Evolutionary conservation across 139 green algal genomes (phyloP).

Genomic region (Tetraselmis chui): DNA sequence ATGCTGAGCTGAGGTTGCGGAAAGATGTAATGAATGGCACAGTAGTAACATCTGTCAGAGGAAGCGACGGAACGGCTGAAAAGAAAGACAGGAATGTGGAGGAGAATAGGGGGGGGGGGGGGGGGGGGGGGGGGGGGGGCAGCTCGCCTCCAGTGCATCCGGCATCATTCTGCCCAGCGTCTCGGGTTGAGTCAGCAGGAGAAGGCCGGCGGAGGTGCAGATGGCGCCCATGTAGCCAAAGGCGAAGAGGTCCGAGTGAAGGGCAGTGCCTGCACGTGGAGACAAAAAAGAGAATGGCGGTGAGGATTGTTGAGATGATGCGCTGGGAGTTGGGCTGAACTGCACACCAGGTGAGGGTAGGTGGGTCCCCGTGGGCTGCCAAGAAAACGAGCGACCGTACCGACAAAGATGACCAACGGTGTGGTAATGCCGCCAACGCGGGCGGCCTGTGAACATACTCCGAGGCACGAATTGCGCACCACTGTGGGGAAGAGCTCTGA

Average conservation of each 20-base stretch:
- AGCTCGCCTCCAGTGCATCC: neutral
- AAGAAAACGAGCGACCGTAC: neutral
- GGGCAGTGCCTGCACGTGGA: neutral
- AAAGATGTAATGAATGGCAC: too few species aligned
- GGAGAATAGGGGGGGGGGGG: too few species aligned
- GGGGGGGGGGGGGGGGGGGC: too few species aligned
- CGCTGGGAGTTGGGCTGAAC: neutral
- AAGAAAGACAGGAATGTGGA: too few species aligned
- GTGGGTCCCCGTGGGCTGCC: neutral
- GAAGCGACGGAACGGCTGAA: too few species aligned
- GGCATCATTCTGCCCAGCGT: neutral
- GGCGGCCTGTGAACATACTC: constrained; percentile 4
- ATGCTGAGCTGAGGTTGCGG: too few species aligned
- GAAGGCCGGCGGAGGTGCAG: neutral
- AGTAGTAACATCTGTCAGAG: too few species aligned
- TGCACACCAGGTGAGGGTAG: neutral
- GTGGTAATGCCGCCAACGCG: constrained; percentile 7
- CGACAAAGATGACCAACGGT: neutral
- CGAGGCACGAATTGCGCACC: constrained; percentile 9
- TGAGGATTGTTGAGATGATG: neutral
- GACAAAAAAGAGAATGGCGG: neutral
- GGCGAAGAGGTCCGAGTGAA: neutral
- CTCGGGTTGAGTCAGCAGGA: constrained; percentile 4
- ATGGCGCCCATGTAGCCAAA: neutral
- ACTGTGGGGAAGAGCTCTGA: constrained; percentile 14